Conservation (phyloP, 2,329 filamentous ascomycete species). For the Aureobasidium sp. region DNA sequence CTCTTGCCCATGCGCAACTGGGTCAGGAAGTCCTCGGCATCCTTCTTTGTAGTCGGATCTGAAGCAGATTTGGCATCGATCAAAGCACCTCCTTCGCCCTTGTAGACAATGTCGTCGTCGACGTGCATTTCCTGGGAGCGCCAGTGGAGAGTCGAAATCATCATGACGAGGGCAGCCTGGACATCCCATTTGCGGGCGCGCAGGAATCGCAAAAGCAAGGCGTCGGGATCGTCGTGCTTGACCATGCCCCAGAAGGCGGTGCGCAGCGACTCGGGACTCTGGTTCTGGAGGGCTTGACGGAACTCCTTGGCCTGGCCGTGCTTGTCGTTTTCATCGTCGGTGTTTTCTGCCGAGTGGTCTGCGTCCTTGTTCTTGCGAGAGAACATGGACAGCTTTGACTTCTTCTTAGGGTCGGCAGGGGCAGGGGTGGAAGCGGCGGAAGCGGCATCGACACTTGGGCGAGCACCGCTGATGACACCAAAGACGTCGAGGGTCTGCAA, state of each 20-base stretch:
- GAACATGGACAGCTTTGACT: constrained; percentile 71
- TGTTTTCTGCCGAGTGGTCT: constrained; percentile 25
- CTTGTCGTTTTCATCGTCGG: constrained; percentile 64
- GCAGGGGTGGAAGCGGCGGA: constrained; percentile 16
- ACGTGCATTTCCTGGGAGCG: constrained; percentile 75
- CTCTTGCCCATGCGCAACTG: constrained; percentile 90
- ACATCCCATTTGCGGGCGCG: constrained; percentile 94
- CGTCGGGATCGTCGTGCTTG: constrained; percentile 92
- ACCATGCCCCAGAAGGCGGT: constrained; percentile 86
- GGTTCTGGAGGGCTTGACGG: constrained; percentile 68
- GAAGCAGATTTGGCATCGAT: constrained; percentile 54
- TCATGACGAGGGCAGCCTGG: constrained; percentile 86
- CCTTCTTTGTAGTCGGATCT: constrained; percentile 53
- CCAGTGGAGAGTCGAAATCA: constrained; percentile 93
- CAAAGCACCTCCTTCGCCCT: constrained; percentile 64
- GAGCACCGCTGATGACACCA: constrained; percentile 43
- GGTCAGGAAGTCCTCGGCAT: constrained; percentile 68
- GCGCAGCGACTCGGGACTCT: constrained; percentile 71
- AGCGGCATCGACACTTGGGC: constrained; percentile 23
- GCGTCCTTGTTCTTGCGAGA: constrained; percentile 48
- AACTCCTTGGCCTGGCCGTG: constrained; percentile 86
- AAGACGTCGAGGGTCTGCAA: constrained; percentile 66
- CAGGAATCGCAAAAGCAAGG: constrained; percentile 71
- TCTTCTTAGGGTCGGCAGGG: constrained; percentile 38
- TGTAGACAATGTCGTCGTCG: constrained; percentile 77